These are phyloP conservation scores for Sugiyamaella qingdaonensis DNA, from an alignment of 805 yeast species.

Conservation along the genomic window DNA sequence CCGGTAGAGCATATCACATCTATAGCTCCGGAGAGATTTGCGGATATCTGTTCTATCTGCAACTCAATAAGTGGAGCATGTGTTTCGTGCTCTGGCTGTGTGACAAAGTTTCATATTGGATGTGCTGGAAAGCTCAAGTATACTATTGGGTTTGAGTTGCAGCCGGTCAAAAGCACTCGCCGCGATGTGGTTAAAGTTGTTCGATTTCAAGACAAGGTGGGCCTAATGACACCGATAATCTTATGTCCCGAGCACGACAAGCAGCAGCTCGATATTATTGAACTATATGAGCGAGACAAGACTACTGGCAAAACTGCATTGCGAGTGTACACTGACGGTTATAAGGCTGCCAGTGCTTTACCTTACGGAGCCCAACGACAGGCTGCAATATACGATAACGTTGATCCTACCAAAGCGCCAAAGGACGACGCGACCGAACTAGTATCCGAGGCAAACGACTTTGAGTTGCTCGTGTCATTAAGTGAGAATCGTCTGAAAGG, in stretches of 20 bases:
- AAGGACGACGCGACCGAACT: too few relatives aligned
- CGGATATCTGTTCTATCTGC: constrained; percentile 39
- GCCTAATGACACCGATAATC: constrained; percentile 28
- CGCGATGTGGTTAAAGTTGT: constrained; percentile 23
- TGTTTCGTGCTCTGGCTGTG: constrained; percentile 45
- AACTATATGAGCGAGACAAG: constrained; percentile 26
- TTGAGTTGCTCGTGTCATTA: neutral
- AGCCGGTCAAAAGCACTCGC: constrained; percentile 27
- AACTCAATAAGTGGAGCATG: constrained; percentile 51
- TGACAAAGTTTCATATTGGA: constrained; percentile 44
- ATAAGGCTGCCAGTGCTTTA: constrained; percentile 19
- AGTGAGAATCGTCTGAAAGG: neutral
- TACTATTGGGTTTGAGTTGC: constrained; percentile 49
- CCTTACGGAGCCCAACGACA: constrained; percentile 8
- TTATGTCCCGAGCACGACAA: constrained; percentile 30
- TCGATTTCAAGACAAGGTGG: constrained; percentile 21
- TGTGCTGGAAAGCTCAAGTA: constrained; percentile 52
- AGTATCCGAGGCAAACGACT: neutral
- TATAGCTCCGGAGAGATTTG: constrained; percentile 28
- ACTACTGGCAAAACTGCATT: constrained; percentile 25
- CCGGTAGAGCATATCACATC: constrained; percentile 42
- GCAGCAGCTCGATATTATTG: constrained; percentile 12
- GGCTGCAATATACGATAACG: neutral
- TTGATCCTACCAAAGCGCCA: too few relatives aligned
- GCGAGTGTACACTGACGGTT: constrained; percentile 28